A percentile compares a stretch with the other conserved stretches of the same genome.
phyloP scores from a whole-genome alignment of 768 basidiomycete species.

The Terana coerulea region DNA sequence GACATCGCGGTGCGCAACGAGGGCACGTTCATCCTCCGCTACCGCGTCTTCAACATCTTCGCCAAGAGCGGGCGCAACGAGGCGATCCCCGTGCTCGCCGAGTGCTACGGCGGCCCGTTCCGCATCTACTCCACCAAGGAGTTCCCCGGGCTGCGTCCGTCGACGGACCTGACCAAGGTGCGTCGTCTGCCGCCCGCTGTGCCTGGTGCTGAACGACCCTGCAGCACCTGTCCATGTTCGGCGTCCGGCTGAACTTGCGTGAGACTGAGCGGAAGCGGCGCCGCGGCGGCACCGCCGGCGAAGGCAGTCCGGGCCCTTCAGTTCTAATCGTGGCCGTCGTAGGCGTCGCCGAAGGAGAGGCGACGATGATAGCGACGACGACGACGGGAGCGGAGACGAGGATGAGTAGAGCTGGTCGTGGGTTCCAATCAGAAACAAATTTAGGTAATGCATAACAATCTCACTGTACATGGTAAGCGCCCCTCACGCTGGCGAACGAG shows the following conservation, averaged over 20 bases:
- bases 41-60: slow-evolving; percentile 62
- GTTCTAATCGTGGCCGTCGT: neutral
- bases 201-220: neutral
- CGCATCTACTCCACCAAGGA: slow-evolving; percentile 69
- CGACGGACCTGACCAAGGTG: slow-evolving; percentile 67
- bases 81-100: slow-evolving; percentile 50
- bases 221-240: slow-evolving; percentile 52
- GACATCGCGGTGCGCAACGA: slow-evolving; percentile 70
- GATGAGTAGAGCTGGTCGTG: neutral
- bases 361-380: slow-evolving; percentile 5
- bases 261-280: slow-evolving; percentile 54
- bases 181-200: slow-evolving; percentile 3
- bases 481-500: neutral
- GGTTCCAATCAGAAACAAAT: neutral
- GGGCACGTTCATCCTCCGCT: slow-evolving; percentile 64
- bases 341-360: slow-evolving; percentile 4
- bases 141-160: slow-evolving; percentile 63
- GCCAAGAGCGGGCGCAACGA: slow-evolving; percentile 31
- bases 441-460: neutral
- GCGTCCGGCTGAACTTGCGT: slow-evolving; percentile 55
- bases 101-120: slow-evolving; percentile 61
- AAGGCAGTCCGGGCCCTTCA: slow-evolving; percentile 20
- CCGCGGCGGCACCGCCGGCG: slow-evolving; percentile 22
- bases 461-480: neutral
- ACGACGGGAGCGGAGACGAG: slow-evolving; percentile 3